A percentile compares a stretch with the other conserved stretches of the same genome.
phyloP scores from a whole-genome alignment of 495 filamentous ascomycete species.

The Aspergillus mulundensis region DNA sequence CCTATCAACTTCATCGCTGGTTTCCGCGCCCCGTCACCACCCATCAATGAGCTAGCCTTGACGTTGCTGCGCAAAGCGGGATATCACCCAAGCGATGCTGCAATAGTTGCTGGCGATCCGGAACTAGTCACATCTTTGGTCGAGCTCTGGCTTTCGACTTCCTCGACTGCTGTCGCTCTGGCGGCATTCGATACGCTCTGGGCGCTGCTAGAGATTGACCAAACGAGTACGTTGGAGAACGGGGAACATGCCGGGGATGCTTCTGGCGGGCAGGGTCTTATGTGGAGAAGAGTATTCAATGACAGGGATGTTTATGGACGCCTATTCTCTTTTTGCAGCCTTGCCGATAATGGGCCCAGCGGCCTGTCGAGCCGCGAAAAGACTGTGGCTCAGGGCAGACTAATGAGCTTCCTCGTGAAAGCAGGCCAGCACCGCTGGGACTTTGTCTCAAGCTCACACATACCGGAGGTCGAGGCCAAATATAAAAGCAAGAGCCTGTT shows the following conservation, averaged over 20 bases:
- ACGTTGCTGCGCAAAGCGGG: slow-evolving; percentile 70
- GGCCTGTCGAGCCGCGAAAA: slow-evolving; percentile 56
- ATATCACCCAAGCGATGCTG: slow-evolving; percentile 54
- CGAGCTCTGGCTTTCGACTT: slow-evolving; percentile 66
- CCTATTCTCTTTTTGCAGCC: slow-evolving; percentile 59
- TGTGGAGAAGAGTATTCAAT: slow-evolving; percentile 70
- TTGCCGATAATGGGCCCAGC: slow-evolving; percentile 34
- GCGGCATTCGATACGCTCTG: slow-evolving; percentile 63
- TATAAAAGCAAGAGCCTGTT: slow-evolving; percentile 59
- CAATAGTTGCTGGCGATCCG: slow-evolving; percentile 63
- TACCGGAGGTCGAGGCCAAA: slow-evolving; percentile 55
- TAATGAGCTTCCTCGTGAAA: slow-evolving; percentile 66
- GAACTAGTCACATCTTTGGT: slow-evolving; percentile 59
- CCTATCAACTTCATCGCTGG: slow-evolving; percentile 46
- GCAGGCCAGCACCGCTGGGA: slow-evolving; percentile 62
- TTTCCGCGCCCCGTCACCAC: slow-evolving; percentile 55
- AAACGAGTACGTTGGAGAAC: slow-evolving; percentile 36
- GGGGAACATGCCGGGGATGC: slow-evolving; percentile 40
- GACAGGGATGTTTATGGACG: slow-evolving; percentile 63
- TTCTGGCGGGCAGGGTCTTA: slow-evolving; percentile 56
- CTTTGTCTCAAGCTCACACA: slow-evolving; percentile 53
- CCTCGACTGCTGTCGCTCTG: slow-evolving; percentile 69
- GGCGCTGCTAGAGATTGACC: slow-evolving; percentile 66
- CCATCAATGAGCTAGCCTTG: slow-evolving; percentile 68
- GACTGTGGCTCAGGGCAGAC: slow-evolving; percentile 72